phyloP scores from a whole-genome alignment of 2,329 filamentous ascomycete species.

The Penicillium crustosum region DNA sequence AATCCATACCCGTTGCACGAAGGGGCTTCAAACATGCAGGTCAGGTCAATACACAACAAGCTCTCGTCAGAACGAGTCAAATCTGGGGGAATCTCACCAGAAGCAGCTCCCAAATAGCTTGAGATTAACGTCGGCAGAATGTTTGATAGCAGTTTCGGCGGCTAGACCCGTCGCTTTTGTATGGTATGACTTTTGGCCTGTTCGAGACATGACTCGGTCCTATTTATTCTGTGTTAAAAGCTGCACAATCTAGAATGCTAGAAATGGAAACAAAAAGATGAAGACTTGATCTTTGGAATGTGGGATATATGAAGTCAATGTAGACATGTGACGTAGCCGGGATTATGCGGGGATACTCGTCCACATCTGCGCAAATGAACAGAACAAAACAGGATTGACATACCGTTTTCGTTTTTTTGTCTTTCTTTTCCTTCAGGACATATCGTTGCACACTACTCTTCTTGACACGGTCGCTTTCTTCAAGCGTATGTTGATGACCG shows the following conservation, averaged over 20 bases:
- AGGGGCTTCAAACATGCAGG: slow-evolving; percentile 59
- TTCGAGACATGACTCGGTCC: slow-evolving; percentile 47
- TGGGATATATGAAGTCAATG: neutral
- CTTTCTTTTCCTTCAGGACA: slow-evolving; percentile 64
- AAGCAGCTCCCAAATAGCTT: slow-evolving; percentile 83
- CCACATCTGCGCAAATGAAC: slow-evolving; percentile 4
- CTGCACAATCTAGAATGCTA: slow-evolving; percentile 6
- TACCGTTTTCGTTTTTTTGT: slow-evolving; percentile 61
- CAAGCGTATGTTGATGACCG: slow-evolving; percentile 71
- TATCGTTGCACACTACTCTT: slow-evolving; percentile 73
- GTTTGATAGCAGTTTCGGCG: slow-evolving; percentile 66
- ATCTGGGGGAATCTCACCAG: slow-evolving; percentile 56
- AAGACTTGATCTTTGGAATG: neutral
- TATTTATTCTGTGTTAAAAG: slow-evolving; percentile 17
- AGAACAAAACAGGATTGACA: slow-evolving; percentile 32
- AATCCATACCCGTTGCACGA: slow-evolving; percentile 87
- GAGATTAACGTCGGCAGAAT: slow-evolving; percentile 67
- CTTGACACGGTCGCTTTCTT: slow-evolving; percentile 75
- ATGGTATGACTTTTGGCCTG: slow-evolving; percentile 65
- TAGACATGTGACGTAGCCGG: slow-evolving; percentile 23
- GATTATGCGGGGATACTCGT: slow-evolving; percentile 14
- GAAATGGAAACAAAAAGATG: neutral
- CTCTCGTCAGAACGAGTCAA: neutral
- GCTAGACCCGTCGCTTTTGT: slow-evolving; percentile 73
- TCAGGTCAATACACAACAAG: slow-evolving; percentile 2